phyloP scores from a whole-genome alignment of 2,329 filamentous ascomycete species.

The Cladophialophora psammophila region DNA sequence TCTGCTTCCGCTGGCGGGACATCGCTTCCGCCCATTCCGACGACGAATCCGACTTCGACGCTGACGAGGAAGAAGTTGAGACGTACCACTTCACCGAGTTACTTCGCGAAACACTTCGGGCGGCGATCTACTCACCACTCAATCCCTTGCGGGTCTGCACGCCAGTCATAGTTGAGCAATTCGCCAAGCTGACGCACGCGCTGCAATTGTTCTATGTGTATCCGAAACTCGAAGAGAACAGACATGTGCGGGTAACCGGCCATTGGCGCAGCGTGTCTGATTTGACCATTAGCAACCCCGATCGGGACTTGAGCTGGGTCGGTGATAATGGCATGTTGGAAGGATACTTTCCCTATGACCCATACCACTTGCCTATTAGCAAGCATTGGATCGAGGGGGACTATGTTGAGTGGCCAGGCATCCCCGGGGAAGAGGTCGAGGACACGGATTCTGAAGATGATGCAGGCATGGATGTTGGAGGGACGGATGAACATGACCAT shows the following conservation, averaged over 20 bases:
- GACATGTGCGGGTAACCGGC: conserved; percentile 69
- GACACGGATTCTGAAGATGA: conserved; percentile 62
- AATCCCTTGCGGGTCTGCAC: conserved; percentile 97
- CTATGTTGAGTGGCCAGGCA: conserved; percentile 80
- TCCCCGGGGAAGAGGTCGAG: conserved; percentile 72
- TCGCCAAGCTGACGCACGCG: conserved; percentile 84
- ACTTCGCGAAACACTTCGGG: conserved; percentile 75
- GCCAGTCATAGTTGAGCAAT: conserved; percentile 87
- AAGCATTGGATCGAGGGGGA: conserved; percentile 86
- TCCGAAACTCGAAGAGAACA: conserved; percentile 88
- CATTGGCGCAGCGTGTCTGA: conserved; percentile 45
- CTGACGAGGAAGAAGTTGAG: conserved; percentile 65
- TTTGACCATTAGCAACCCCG: conserved; percentile 52
- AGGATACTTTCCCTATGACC: conserved; percentile 96
- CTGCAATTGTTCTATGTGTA: conserved; percentile 90
- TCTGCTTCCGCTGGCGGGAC: conserved; percentile 97
- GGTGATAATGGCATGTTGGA: conserved; percentile 86
- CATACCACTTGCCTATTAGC: conserved; percentile 87
- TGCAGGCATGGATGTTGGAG: conserved; percentile 42
- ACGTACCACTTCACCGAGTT: conserved; percentile 80
- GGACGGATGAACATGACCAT: conserved; percentile 53
- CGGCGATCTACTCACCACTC: conserved; percentile 83
- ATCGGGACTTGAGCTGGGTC: conserved; percentile 63
- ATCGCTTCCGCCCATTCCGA: conserved; percentile 64
- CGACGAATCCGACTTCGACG: conserved; percentile 61